These are phyloP conservation scores for Tulasnella sp. DNA, from an alignment of 768 basidiomycete genomes.

Conservation along the genomic window DNA sequence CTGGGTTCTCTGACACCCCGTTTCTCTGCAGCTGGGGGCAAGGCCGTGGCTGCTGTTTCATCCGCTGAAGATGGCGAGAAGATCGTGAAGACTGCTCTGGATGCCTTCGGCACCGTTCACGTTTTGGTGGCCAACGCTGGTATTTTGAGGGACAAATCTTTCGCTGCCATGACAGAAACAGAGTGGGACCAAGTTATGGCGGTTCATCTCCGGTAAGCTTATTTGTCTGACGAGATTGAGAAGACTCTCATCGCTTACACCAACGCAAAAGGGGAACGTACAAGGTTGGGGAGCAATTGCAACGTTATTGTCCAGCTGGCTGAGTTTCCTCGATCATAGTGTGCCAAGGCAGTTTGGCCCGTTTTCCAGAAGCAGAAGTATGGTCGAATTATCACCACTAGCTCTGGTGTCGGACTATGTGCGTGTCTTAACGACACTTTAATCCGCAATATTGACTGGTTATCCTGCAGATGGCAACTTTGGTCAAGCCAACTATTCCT, in stretches of 20 bases:
- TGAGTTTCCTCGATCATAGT: constrained; percentile 39
- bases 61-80: constrained; percentile 88
- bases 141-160: constrained; percentile 88
- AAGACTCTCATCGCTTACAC: not conserved
- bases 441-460: not conserved
- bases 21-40: constrained; percentile 62
- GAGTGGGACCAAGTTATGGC: constrained; percentile 93
- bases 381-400: constrained; percentile 91
- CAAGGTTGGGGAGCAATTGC: constrained; percentile 46
- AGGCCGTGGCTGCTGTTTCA: constrained; percentile 64
- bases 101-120: constrained; percentile 83
- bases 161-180: constrained; percentile 76
- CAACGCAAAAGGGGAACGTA: constrained; percentile 59
- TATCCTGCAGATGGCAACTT: constrained; percentile 72
- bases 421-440: constrained; percentile 28
- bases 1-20: not conserved
- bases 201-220: constrained; percentile 60
- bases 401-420: constrained; percentile 90
- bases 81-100: constrained; percentile 78
- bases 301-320: not conserved
- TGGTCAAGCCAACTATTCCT: constrained; percentile 90
- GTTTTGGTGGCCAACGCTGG: constrained; percentile 89
- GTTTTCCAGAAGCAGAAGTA: constrained; percentile 94
- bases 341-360: constrained; percentile 92
- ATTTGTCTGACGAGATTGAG: not conserved